A percentile compares a stretch with the other conserved stretches of the same genome.
These are phyloP conservation scores for Prunus dulcis DNA, from an alignment of 306 rosid genomes.

Conservation along the genomic window DNA sequence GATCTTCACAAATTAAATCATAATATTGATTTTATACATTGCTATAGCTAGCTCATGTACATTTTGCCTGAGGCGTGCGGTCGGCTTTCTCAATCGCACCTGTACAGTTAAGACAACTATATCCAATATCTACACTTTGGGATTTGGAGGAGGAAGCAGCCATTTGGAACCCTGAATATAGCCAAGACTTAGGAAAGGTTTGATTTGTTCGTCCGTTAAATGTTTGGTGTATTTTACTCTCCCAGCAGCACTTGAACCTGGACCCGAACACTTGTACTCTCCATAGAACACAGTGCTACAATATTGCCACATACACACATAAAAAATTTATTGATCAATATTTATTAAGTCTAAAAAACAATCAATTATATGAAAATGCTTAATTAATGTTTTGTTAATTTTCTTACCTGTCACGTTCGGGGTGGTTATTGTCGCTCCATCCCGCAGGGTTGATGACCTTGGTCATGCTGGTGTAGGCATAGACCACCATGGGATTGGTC, in stretches of 20 bases:
- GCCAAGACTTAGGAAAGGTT: conserved; percentile 37
- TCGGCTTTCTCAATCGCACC: too few species aligned
- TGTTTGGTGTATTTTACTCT: conserved; percentile 24
- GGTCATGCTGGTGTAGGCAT: conserved; percentile 36
- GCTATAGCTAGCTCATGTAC: too few species aligned
- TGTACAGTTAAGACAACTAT: too few species aligned
- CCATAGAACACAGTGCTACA: conserved; percentile 38
- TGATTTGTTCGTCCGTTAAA: conserved; percentile 16
- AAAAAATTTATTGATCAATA: background rate
- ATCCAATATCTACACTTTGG: conserved; percentile 2
- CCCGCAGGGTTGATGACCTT: conserved; percentile 25
- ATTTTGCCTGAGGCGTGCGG: too few species aligned
- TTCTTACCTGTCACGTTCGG: conserved; percentile 17
- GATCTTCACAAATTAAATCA: too few species aligned
- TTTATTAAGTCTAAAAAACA: background rate
- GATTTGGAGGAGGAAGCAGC: conserved; percentile 57
- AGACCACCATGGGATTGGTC: conserved; percentile 34
- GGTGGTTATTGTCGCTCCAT: conserved; percentile 36
- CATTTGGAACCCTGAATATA: conserved; percentile 39
- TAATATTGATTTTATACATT: too few species aligned
- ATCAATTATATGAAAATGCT: background rate
- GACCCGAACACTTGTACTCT: conserved; percentile 39
- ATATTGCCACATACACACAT: background rate
- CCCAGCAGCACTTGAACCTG: background rate
- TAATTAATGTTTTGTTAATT: background rate